These are phyloP conservation scores for Aspergillus bombycis DNA, from an alignment of 2,329 filamentous ascomycete species.

Conservation along the genomic window DNA sequence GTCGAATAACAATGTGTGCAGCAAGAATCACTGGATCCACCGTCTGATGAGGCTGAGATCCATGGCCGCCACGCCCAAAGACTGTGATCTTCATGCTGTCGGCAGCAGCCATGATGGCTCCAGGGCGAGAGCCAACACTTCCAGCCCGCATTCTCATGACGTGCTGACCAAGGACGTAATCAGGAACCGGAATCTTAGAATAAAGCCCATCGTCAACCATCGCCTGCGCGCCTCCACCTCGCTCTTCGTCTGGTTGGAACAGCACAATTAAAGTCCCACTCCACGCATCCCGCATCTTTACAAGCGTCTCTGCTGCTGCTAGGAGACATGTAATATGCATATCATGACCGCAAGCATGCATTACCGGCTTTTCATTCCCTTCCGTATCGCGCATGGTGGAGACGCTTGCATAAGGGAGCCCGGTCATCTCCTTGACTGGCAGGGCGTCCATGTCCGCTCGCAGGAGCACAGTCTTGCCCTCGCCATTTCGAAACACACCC, in stretches of 20 bases:
- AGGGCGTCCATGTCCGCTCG: constrained; percentile 56
- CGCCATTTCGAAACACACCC: constrained; percentile 48
- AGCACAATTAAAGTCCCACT: constrained; percentile 64
- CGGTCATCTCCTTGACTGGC: constrained; percentile 52
- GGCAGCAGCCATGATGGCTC: constrained; percentile 48
- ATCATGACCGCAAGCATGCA: constrained; percentile 66
- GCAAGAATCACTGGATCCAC: constrained; percentile 64
- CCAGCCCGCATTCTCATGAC: constrained; percentile 53
- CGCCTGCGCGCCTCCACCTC: constrained; percentile 62
- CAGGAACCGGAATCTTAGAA: constrained; percentile 55
- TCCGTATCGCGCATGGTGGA: constrained; percentile 51
- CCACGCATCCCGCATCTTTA: constrained; percentile 54
- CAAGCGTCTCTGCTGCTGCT: constrained; percentile 56
- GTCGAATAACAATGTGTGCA: constrained; percentile 56
- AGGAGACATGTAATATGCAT: constrained; percentile 63
- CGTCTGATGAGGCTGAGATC: constrained; percentile 57
- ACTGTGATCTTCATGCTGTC: constrained; percentile 57
- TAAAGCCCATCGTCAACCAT: constrained; percentile 65
- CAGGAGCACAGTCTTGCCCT: constrained; percentile 49
- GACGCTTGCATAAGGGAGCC: constrained; percentile 52
- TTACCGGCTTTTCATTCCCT: constrained; percentile 57
- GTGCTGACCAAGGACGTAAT: constrained; percentile 61
- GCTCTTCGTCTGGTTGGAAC: constrained; percentile 71
- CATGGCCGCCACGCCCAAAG: constrained; percentile 63
- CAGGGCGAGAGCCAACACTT: constrained; percentile 40